phyloP scores from a whole-genome alignment of 2,329 filamentous ascomycete species.

The Rhytidhysteron rufulum region DNA sequence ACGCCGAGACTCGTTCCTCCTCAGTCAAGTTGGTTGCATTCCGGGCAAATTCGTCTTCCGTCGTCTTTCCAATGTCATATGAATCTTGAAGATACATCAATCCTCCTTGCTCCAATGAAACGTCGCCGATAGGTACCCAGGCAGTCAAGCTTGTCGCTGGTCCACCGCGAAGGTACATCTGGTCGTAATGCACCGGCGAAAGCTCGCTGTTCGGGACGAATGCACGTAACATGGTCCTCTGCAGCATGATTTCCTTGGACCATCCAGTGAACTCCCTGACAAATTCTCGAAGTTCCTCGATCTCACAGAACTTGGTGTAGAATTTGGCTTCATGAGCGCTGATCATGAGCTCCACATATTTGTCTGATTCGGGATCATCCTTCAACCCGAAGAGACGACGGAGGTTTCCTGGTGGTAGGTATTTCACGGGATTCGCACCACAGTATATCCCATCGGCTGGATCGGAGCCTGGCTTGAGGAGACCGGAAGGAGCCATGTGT shows the following conservation, averaged over 20 bases:
- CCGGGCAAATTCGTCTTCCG: conserved; percentile 37
- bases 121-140: conserved; percentile 39
- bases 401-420: conserved; percentile 39
- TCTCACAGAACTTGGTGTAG: conserved; percentile 33
- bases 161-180: conserved; percentile 39
- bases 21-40: conserved; percentile 48
- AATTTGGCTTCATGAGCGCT: conserved; percentile 28
- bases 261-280: conserved; percentile 36
- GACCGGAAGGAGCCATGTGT: conserved; percentile 42
- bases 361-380: conserved; percentile 22
- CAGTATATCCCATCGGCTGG: conserved; percentile 50
- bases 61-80: conserved; percentile 29
- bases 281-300: conserved; percentile 32
- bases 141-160: conserved; percentile 30
- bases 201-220: no score
- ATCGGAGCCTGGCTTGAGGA: conserved; percentile 48
- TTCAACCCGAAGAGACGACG: conserved; percentile 47
- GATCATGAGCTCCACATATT: conserved; percentile 23
- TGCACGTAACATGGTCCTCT: conserved; percentile 33
- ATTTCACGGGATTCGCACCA: conserved; percentile 35
- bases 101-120: conserved; percentile 33
- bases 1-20: conserved; percentile 37
- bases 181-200: conserved; percentile 43
- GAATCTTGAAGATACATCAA: conserved; percentile 42
- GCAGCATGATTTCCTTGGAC: conserved; percentile 31